Conservation (phyloP, 495 filamentous ascomycete genomes). For the Penicillium ucsense region DNA sequence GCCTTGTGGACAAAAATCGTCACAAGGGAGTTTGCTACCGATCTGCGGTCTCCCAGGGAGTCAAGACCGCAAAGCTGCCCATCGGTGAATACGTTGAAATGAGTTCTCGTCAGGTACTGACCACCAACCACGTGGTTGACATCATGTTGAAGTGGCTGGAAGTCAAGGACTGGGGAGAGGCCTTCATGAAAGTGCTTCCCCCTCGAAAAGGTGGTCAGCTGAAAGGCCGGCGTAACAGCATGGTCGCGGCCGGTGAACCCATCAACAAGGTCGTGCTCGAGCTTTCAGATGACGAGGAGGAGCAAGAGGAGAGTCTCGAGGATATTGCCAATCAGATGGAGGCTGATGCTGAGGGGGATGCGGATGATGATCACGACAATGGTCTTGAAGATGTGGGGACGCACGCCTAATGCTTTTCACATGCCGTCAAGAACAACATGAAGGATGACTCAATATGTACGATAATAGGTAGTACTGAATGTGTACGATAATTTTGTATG, state of each 20-base stretch:
- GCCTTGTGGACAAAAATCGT: conserved; percentile 88
- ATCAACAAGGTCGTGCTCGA: conserved; percentile 10
- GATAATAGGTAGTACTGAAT: too few species aligned
- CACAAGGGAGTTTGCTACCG: conserved; percentile 92
- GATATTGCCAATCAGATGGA: conserved; percentile 1
- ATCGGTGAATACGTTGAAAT: conserved; percentile 90
- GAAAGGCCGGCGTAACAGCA: conserved; percentile 16
- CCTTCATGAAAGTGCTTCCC: conserved; percentile 79
- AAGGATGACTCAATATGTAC: too few species aligned
- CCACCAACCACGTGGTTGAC: conserved; percentile 91
- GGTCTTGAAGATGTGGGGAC: neutral
- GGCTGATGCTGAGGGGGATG: neutral
- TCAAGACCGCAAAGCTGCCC: conserved; percentile 81
- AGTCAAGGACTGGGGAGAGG: conserved; percentile 76
- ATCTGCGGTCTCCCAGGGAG: conserved; percentile 58
- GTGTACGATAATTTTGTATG: too few species aligned
- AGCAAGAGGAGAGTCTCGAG: conserved; percentile 9
- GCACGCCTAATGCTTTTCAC: neutral
- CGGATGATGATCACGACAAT: neutral
- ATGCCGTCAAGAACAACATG: neutral
- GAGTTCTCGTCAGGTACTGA: conserved; percentile 69
- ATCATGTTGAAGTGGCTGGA: conserved; percentile 94
- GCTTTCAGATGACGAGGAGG: conserved; percentile 18
- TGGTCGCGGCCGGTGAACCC: conserved; percentile 6
- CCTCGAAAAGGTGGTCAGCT: conserved; percentile 68